Evolutionary conservation across 228 moss, liverwort and hornwort genomes (phyloP).

Genomic region (Sphagnum magellanicum): DNA sequence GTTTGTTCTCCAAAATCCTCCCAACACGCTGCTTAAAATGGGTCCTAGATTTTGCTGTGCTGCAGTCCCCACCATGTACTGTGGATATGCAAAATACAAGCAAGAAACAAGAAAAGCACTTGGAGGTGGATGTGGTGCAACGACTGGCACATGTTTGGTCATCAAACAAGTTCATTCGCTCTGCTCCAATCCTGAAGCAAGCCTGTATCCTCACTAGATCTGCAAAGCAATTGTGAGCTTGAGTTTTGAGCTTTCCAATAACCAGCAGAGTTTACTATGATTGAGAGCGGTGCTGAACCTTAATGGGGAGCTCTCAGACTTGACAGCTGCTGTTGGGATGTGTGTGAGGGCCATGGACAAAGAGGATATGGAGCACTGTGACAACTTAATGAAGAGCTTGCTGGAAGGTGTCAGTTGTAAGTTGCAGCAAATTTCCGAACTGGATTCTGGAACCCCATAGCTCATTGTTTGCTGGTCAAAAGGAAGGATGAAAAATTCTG

Average conservation of each 20-base stretch:
- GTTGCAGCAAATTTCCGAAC: not conserved
- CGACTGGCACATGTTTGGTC: conserved; percentile 79
- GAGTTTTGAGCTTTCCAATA: not conserved
- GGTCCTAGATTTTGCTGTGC: conserved; percentile 71
- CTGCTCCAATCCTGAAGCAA: conserved; percentile 65
- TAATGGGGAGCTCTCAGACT: conserved; percentile 36
- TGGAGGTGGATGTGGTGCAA: conserved; percentile 45
- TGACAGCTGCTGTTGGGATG: conserved; percentile 85
- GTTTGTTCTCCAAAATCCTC: conserved; percentile 67
- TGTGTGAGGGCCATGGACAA: conserved; percentile 71
- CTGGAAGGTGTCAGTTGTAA: conserved; percentile 73
- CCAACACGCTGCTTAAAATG: conserved; percentile 86
- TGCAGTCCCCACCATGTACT: conserved; percentile 37
- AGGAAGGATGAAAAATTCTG: too few relatives aligned
- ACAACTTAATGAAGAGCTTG: conserved; percentile 52
- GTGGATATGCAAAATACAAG: conserved; percentile 8
- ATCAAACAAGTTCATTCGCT: conserved; percentile 73
- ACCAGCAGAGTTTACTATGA: too few relatives aligned
- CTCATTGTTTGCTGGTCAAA: too few relatives aligned
- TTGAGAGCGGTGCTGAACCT: not conserved
- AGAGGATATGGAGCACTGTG: conserved; percentile 52
- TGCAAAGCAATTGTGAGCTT: not conserved
- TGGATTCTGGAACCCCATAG: not conserved
- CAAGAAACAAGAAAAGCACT: conserved; percentile 16
- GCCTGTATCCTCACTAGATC: conserved; percentile 67